phyloP scores from a whole-genome alignment of 495 filamentous ascomycete species.

The Penicillium daleae region DNA sequence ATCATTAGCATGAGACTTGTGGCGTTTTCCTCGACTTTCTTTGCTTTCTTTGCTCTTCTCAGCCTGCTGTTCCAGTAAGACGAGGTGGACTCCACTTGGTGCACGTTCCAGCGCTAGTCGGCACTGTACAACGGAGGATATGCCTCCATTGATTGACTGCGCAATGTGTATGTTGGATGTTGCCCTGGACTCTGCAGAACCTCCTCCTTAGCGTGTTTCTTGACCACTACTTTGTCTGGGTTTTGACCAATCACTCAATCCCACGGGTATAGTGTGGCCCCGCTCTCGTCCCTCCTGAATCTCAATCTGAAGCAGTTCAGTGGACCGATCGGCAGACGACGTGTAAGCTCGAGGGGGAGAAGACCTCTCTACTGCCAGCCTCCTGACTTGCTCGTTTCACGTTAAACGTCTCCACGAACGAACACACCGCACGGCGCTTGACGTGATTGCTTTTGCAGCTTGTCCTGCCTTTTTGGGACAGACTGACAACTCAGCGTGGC shows the following conservation, averaged over 20 bases:
- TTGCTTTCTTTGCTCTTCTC: neutral
- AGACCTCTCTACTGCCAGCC: neutral
- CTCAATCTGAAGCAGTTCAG: conserved; percentile 19
- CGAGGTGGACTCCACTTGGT: neutral
- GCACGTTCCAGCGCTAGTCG: neutral
- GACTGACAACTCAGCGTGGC: neutral
- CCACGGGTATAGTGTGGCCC: neutral
- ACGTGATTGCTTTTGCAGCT: neutral
- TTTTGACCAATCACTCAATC: neutral
- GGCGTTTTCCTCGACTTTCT: conserved; percentile 1
- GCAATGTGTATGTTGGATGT: neutral
- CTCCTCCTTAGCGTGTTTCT: conserved; percentile 3
- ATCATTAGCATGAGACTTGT: conserved; percentile 15
- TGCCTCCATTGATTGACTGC: neutral
- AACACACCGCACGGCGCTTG: conserved; percentile 1
- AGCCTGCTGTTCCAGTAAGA: neutral
- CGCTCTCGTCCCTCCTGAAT: neutral
- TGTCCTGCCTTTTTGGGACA: neutral
- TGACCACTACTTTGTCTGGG: conserved; percentile 1
- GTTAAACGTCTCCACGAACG: conserved; percentile 8
- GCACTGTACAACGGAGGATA: neutral
- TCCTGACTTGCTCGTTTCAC: conserved; percentile 14
- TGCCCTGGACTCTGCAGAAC: neutral
- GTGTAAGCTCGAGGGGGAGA: conserved; percentile 20
- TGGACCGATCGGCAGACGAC: conserved; percentile 21